Evolutionary conservation across 1,284 basidiomycete species (phyloP).

Genomic region (Heterobasidion annosum): DNA sequence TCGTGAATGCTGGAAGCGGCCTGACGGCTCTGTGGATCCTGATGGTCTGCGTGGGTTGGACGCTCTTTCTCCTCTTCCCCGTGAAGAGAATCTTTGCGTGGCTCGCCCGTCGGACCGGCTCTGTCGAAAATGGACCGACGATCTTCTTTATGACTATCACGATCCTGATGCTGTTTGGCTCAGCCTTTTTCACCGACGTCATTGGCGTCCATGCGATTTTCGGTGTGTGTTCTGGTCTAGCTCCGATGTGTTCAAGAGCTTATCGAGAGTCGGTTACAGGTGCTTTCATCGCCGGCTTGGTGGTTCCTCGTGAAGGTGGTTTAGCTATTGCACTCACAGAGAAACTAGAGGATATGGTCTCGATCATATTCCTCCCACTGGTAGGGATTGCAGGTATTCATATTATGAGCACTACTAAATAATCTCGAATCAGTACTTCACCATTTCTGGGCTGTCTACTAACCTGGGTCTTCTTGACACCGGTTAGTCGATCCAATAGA

Average conservation of each 20-base stretch:
- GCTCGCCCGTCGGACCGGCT: conserved; percentile 74
- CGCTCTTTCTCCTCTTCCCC: conserved; percentile 71
- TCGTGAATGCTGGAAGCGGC: conserved; percentile 78
- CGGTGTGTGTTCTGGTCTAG: conserved; percentile 29
- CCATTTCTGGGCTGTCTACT: conserved; percentile 58
- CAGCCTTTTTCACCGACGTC: conserved; percentile 69
- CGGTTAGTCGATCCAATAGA: conserved; percentile 10
- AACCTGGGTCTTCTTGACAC: conserved; percentile 54
- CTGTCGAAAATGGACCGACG: conserved; percentile 66
- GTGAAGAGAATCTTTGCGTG: conserved; percentile 55
- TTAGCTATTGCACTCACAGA: conserved; percentile 54
- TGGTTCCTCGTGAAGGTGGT: conserved; percentile 59
- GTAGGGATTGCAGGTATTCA: conserved; percentile 19
- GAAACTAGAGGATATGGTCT: conserved; percentile 57
- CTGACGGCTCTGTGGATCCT: conserved; percentile 77
- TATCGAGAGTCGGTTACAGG: conserved; percentile 20
- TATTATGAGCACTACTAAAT: conserved; percentile 2
- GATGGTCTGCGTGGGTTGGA: conserved; percentile 77
- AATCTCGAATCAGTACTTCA: conserved; percentile 37
- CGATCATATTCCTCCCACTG: conserved; percentile 54
- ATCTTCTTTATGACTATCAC: conserved; percentile 60
- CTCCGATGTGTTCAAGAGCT: conserved; percentile 6
- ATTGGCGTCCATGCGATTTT: conserved; percentile 93
- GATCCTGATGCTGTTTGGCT: conserved; percentile 51
- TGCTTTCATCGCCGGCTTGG: conserved; percentile 57